phyloP scores from a whole-genome alignment of 225 moss, liverwort and hornwort species.

The Physcomitrellopsis africana region DNA sequence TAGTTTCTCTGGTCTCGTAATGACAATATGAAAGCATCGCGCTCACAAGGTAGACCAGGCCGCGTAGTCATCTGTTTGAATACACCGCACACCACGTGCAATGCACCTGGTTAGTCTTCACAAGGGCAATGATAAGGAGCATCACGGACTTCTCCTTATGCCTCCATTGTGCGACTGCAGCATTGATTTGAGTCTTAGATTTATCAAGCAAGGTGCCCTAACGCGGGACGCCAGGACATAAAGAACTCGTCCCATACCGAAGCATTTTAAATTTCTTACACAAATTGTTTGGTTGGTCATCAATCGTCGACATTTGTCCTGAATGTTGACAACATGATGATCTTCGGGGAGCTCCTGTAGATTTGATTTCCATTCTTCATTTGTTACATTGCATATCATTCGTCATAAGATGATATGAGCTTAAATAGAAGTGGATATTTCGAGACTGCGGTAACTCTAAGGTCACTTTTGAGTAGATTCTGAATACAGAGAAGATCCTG shows the following conservation, averaged over 20 bases:
- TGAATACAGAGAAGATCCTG: too few species aligned
- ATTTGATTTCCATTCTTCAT: not conserved
- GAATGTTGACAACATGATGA: not conserved
- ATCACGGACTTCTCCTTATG: too few species aligned
- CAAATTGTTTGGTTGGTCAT: not conserved
- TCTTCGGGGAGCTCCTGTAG: not conserved
- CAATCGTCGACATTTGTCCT: slow-evolving; percentile 7
- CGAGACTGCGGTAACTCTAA: too few species aligned
- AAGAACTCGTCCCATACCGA: not conserved
- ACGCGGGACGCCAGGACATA: not conserved
- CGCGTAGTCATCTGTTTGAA: not conserved
- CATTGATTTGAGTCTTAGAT: not conserved
- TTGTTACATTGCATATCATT: not conserved
- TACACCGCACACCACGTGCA: not conserved
- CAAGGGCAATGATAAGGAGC: not conserved
- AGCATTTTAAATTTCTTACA: slow-evolving; percentile 11
- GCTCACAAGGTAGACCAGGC: not conserved
- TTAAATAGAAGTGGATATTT: too few species aligned
- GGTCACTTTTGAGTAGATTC: too few species aligned
- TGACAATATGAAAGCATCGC: not conserved
- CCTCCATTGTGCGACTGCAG: not conserved
- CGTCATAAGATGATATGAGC: too few species aligned
- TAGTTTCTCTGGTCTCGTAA: too few species aligned
- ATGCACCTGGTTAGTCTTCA: not conserved
- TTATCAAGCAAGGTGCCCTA: too few species aligned